Evolutionary conservation across 805 yeast species (phyloP).

Genomic region (Starmerella stellata): DNA sequence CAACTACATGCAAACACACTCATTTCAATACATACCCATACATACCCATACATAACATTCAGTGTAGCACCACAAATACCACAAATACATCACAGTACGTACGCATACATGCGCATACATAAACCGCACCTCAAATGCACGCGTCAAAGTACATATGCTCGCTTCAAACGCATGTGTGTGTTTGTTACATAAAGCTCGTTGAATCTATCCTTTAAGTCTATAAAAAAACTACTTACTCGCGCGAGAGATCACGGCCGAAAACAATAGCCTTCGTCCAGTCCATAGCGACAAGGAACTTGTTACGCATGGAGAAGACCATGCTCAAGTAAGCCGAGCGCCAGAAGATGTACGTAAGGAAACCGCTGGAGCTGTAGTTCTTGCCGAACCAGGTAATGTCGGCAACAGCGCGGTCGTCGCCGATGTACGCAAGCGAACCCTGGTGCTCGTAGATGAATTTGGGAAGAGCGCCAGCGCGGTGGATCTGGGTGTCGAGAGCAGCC

Average conservation of each 20-base stretch:
- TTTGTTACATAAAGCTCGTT: too few species aligned
- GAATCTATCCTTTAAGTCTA: too few species aligned
- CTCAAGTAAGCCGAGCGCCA: constrained; percentile 90
- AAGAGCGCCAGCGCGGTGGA: constrained; percentile 23
- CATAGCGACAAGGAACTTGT: constrained; percentile 64
- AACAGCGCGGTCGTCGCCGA: constrained; percentile 79
- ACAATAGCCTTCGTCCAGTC: constrained; percentile 81
- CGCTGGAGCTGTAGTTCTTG: constrained; percentile 65
- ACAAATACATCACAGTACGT: too few species aligned
- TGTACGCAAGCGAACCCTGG: constrained; percentile 86
- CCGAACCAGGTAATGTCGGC: constrained; percentile 63
- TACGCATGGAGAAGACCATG: constrained; percentile 80
- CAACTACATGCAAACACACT: too few species aligned
- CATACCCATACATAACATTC: too few species aligned
- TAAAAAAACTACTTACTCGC: constrained; percentile 38
- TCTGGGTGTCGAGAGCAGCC: constrained; percentile 19
- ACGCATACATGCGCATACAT: too few species aligned
- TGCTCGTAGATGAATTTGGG: constrained; percentile 61
- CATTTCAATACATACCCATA: too few species aligned
- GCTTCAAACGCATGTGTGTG: too few species aligned
- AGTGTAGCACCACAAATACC: too few species aligned
- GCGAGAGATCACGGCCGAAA: constrained; percentile 86
- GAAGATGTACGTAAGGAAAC: constrained; percentile 71
- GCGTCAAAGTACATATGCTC: too few species aligned
- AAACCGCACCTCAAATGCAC: too few species aligned